A percentile compares a stretch with the other conserved stretches of the same genome.
Conservation (phyloP, 208 protist species). For the Trypanosoma platydactyli region DNA sequence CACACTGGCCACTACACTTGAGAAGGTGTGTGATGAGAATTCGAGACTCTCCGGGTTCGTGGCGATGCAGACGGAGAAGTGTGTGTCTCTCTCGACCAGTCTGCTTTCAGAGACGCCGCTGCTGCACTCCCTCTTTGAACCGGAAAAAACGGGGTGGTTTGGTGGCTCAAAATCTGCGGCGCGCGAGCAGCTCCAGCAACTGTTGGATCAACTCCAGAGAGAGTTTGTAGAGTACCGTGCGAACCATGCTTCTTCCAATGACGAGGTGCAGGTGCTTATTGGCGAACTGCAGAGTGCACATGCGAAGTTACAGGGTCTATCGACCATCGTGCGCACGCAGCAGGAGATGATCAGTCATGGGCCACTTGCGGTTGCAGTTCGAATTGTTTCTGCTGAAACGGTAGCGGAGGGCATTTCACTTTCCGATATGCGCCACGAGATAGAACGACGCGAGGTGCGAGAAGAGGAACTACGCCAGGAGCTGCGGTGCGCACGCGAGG, state of each 20-base stretch:
- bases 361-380: slow-evolving; percentile 38
- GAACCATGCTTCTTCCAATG: slow-evolving; percentile 73
- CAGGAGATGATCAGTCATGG: slow-evolving; percentile 62
- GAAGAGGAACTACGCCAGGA: slow-evolving; percentile 35
- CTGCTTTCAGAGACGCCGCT: slow-evolving; percentile 52
- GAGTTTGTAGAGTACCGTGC: slow-evolving; percentile 80
- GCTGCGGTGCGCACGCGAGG: slow-evolving; percentile 16
- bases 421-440: slow-evolving; percentile 43
- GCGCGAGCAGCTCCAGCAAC: slow-evolving; percentile 64
- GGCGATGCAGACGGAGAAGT: slow-evolving; percentile 41
- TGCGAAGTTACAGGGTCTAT: slow-evolving; percentile 54
- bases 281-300: slow-evolving; percentile 61
- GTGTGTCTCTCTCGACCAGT: slow-evolving; percentile 32
- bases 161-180: slow-evolving; percentile 62
- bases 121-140: slow-evolving; percentile 74
- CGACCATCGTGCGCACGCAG: slow-evolving; percentile 55
- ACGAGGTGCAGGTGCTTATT: slow-evolving; percentile 78
- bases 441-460: slow-evolving; percentile 35
- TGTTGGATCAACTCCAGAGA: slow-evolving; percentile 57
- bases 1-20: slow-evolving; percentile 54
- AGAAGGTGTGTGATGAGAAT: slow-evolving; percentile 86
- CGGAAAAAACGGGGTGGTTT: slow-evolving; percentile 82
- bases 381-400: slow-evolving; percentile 38
- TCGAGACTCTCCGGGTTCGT: slow-evolving; percentile 44
- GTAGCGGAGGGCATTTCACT: slow-evolving; percentile 30